Conservation (phyloP, 352 stramenopile species). For the Plasmopara viticola region DNA sequence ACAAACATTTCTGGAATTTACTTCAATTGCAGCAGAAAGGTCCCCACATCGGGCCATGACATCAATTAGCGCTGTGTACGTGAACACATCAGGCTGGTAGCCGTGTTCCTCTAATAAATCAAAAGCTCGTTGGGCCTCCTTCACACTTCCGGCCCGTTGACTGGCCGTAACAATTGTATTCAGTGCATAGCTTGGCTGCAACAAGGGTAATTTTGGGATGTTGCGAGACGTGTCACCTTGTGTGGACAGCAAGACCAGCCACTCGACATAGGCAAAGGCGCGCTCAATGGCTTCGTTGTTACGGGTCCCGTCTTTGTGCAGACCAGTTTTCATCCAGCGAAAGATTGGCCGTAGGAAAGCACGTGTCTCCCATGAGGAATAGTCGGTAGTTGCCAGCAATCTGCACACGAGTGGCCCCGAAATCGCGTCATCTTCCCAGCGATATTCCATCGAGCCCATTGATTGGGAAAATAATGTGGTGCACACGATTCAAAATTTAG, state of each 20-base stretch:
- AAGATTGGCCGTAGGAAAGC: slow-evolving; percentile 65
- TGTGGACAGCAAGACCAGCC: slow-evolving; percentile 48
- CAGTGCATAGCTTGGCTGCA: slow-evolving; percentile 68
- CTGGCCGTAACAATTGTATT: slow-evolving; percentile 77
- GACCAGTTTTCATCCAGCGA: slow-evolving; percentile 57
- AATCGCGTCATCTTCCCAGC: slow-evolving; percentile 30
- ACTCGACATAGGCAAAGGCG: slow-evolving; percentile 65
- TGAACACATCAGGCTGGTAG: slow-evolving; percentile 73
- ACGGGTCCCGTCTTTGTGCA: slow-evolving; percentile 57
- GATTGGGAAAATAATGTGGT: slow-evolving; percentile 3
- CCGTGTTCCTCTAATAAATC: slow-evolving; percentile 37
- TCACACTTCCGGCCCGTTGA: slow-evolving; percentile 50
- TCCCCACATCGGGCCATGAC: slow-evolving; percentile 48
- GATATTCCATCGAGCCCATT: slow-evolving; percentile 8
- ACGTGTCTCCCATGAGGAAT: slow-evolving; percentile 46
- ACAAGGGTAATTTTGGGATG: slow-evolving; percentile 29
- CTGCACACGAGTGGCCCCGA: slow-evolving; percentile 23
- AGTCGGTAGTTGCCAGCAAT: slow-evolving; percentile 12
- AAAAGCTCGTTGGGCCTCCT: slow-evolving; percentile 59
- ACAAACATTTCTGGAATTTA: slow-evolving; percentile 7
- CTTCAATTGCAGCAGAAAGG: slow-evolving; percentile 38
- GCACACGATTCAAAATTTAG: background rate
- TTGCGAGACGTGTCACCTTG: slow-evolving; percentile 38
- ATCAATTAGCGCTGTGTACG: slow-evolving; percentile 78
- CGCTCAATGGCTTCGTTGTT: slow-evolving; percentile 46